These are phyloP conservation scores for Thymus quinquecostatus DNA, from an alignment of 257 asterid genomes.

Conservation along the genomic window DNA sequence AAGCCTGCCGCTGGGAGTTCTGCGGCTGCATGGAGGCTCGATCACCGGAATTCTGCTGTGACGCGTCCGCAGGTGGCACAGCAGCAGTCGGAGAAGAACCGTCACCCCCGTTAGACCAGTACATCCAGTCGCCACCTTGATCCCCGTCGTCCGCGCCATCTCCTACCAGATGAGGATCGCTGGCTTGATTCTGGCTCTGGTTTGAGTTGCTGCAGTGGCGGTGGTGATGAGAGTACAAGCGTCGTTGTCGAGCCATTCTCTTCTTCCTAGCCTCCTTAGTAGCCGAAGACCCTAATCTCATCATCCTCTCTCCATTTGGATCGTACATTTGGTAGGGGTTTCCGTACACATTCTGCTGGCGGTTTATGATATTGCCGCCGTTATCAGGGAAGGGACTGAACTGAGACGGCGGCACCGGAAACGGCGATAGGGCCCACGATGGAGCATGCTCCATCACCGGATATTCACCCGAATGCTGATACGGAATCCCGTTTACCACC, in stretches of 20 bases:
- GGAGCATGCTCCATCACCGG: slow-evolving; percentile 53
- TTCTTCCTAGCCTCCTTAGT: slow-evolving; percentile 94
- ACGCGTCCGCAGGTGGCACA: slow-evolving; percentile 33
- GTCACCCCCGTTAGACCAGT: slow-evolving; percentile 45
- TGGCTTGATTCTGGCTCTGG: slow-evolving; percentile 38
- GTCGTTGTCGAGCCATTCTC: slow-evolving; percentile 87
- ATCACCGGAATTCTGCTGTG: slow-evolving; percentile 30
- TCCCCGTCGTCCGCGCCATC: slow-evolving; percentile 32
- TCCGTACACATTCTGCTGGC: slow-evolving; percentile 40
- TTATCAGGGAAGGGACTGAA: slow-evolving; percentile 45
- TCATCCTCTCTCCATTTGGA: slow-evolving; percentile 51
- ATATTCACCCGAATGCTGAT: slow-evolving; percentile 37
- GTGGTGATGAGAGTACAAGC: slow-evolving; percentile 49
- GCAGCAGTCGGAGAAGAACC: slow-evolving; percentile 26
- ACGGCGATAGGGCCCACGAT: slow-evolving; percentile 49
- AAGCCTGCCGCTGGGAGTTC: slow-evolving; percentile 35
- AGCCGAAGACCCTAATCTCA: slow-evolving; percentile 64
- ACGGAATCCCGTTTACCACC: slow-evolving; percentile 47
- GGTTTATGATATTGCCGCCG: slow-evolving; percentile 25
- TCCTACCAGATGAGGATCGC: slow-evolving; percentile 30
- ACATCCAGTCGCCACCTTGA: slow-evolving; percentile 50
- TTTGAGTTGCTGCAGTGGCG: slow-evolving; percentile 38
- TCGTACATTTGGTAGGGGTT: slow-evolving; percentile 51
- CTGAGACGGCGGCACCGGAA: slow-evolving; percentile 43
- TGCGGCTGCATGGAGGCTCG: slow-evolving; percentile 39